Conservation (phyloP, 2,329 filamentous ascomycete species). For the Colletotrichum noveboracense region DNA sequence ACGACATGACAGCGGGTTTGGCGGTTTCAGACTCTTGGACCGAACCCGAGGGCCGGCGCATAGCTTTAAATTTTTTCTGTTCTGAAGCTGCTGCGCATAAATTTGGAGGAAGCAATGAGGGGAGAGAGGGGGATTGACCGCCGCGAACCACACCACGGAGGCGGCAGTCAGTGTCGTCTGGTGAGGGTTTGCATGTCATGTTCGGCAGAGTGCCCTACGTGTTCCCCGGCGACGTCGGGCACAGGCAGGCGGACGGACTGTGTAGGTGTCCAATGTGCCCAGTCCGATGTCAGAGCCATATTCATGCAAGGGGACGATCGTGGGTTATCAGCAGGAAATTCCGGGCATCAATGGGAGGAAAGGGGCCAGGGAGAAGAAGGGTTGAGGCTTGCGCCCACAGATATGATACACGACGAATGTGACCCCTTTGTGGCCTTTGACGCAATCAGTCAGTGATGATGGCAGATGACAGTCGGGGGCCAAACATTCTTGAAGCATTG, state of each 20-base stretch:
- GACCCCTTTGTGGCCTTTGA: background rate
- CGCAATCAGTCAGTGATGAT: background rate
- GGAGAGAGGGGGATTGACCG: background rate
- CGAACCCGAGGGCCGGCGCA: background rate
- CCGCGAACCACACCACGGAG: background rate
- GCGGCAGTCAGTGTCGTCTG: background rate
- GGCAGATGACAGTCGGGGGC: background rate
- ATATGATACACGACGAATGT: background rate
- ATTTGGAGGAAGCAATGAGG: background rate
- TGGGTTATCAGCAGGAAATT: conserved; percentile 1
- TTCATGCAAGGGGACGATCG: conserved; percentile 19
- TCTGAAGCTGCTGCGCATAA: conserved; percentile 7
- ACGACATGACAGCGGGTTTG: conserved; percentile 4
- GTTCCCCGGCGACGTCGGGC: background rate
- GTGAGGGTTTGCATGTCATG: background rate
- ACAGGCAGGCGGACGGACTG: background rate
- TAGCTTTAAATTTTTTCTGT: background rate
- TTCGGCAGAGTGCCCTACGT: background rate
- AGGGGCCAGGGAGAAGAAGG: background rate
- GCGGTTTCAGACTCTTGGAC: background rate
- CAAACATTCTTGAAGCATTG: background rate
- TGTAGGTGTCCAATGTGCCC: background rate
- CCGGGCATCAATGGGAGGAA: background rate
- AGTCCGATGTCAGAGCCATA: conserved; percentile 6
- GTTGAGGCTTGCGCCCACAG: background rate